These are phyloP conservation scores for Posidonia oceanica DNA, from an alignment of 116 monocot species.

Conservation along the genomic window DNA sequence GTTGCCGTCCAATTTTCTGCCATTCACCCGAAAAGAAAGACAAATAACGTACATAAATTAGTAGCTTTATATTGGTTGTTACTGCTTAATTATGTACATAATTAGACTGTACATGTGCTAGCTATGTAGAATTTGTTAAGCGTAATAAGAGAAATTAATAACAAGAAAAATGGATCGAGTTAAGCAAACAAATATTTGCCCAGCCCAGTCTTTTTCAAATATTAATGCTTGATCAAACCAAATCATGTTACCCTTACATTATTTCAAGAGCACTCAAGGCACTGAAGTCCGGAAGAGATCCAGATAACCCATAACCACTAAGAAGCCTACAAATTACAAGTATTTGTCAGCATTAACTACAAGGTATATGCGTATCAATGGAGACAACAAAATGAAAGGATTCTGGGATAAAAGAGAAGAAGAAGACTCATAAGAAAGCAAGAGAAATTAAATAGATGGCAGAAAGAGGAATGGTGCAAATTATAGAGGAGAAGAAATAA, in stretches of 20 bases:
- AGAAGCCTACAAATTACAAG: constrained; percentile 6
- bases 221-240: too few relatives aligned
- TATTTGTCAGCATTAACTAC: not conserved
- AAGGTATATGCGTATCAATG: not conserved
- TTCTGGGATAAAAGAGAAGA: too few relatives aligned
- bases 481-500: too few relatives aligned
- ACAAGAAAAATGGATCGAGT: too few relatives aligned
- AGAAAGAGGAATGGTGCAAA: too few relatives aligned
- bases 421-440: not conserved
- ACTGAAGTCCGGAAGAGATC: constrained; percentile 4
- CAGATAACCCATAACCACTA: constrained; percentile 6
- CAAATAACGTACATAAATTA: not conserved
- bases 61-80: not conserved
- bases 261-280: constrained; percentile 1
- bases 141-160: too few relatives aligned
- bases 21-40: not conserved
- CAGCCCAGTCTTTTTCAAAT: too few relatives aligned
- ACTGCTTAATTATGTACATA: not conserved
- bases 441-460: too few relatives aligned
- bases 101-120: too few relatives aligned
- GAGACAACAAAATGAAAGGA: not conserved
- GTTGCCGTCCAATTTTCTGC: constrained; percentile 14
- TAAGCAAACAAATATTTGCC: too few relatives aligned
- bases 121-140: too few relatives aligned
- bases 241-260: constrained; percentile 1